These are phyloP conservation scores for Sporothrix variecibatus DNA, from an alignment of 2,329 filamentous ascomycete genomes.

Conservation along the genomic window DNA sequence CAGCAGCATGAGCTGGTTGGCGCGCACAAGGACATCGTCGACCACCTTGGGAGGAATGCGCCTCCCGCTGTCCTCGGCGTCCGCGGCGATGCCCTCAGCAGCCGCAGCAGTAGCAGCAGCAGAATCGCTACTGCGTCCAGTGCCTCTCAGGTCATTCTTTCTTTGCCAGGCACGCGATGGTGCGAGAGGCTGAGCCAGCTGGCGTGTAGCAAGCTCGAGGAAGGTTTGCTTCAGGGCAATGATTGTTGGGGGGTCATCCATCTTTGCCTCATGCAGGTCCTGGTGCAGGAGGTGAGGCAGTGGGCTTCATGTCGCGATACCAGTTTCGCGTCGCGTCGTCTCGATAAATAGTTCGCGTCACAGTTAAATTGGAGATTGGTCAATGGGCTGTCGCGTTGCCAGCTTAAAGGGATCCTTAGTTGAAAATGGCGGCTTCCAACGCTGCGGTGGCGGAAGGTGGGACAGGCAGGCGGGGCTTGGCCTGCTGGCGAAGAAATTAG, in stretches of 20 bases:
- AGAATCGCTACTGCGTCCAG: conserved; percentile 35
- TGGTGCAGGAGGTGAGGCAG: neutral
- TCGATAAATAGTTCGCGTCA: neutral
- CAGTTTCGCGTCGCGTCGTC: neutral
- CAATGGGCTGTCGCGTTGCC: neutral
- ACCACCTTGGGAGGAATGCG: conserved; percentile 51
- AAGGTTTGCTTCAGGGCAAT: conserved; percentile 66
- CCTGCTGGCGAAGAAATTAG: neutral
- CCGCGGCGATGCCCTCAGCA: neutral
- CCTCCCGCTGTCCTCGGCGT: conserved; percentile 35
- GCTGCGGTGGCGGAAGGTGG: neutral
- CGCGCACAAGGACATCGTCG: conserved; percentile 57
- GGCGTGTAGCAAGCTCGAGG: conserved; percentile 61
- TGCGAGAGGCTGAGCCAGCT: conserved; percentile 60
- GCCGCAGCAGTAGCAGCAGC: too few species aligned
- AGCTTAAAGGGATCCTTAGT: neutral
- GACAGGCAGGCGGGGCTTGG: neutral
- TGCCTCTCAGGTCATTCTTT: conserved; percentile 42
- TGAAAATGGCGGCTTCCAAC: neutral
- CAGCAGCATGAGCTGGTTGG: conserved; percentile 65
- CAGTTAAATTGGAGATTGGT: neutral
- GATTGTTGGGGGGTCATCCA: conserved; percentile 52
- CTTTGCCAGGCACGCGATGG: conserved; percentile 57
- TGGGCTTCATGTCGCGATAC: neutral
- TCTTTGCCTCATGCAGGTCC: neutral